Conservation (phyloP, 495 filamentous ascomycete species). For the Margaritispora aquatica region DNA sequence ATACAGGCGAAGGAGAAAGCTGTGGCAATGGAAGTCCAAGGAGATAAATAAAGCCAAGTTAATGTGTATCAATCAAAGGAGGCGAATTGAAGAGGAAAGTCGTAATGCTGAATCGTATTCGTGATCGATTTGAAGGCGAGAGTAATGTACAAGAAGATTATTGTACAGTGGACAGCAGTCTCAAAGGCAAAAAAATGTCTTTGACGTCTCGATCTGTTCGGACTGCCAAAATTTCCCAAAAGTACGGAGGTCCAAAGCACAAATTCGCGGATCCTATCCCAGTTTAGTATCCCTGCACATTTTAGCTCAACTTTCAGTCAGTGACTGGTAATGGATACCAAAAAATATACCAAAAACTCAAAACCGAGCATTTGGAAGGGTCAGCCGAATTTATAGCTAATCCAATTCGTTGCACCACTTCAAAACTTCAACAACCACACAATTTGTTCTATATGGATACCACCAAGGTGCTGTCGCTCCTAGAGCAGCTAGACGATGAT, state of each 20-base stretch:
- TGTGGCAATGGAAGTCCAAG: neutral
- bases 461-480: slow-evolving; percentile 30
- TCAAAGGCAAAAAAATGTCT: slow-evolving; percentile 13
- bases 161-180: neutral
- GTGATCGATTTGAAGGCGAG: neutral
- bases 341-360: slow-evolving; percentile 6
- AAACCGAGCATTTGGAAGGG: too few species aligned
- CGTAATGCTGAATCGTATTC: neutral
- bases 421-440: neutral
- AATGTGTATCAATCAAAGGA: neutral
- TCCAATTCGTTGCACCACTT: neutral
- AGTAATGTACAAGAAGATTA: neutral
- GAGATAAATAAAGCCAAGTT: neutral
- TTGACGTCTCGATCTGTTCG: neutral
- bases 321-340: too few species aligned
- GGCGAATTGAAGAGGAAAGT: neutral
- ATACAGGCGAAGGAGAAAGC: neutral
- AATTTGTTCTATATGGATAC: slow-evolving; percentile 28
- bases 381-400: neutral
- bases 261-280: neutral
- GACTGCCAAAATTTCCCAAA: neutral
- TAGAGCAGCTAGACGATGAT: slow-evolving; percentile 68
- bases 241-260: neutral
- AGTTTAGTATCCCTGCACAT: neutral
- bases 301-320: neutral